These are phyloP conservation scores for Sarocladiaceae sp. DNA, from an alignment of 2,329 filamentous ascomycete species.

Conservation along the genomic window DNA sequence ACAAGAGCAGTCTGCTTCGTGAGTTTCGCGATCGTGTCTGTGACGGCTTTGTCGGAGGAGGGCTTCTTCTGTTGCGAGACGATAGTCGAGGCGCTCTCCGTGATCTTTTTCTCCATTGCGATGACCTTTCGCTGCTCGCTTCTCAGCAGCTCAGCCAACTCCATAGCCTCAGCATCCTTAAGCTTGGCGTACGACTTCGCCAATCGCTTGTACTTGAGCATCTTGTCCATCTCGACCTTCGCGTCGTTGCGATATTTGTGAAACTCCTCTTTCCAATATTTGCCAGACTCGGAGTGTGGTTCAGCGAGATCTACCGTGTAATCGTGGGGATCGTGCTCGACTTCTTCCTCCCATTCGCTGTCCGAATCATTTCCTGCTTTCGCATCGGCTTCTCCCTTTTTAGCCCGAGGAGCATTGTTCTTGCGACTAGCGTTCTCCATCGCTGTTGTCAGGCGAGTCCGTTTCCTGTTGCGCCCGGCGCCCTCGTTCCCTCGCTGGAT, in stretches of 20 bases:
- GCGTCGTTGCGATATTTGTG: conserved; percentile 67
- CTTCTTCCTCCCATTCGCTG: conserved; percentile 47
- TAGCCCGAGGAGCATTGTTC: conserved; percentile 13
- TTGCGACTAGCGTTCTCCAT: conserved; percentile 36
- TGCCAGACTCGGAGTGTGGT: conserved; percentile 67
- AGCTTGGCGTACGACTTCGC: conserved; percentile 73
- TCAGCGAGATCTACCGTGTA: conserved; percentile 66
- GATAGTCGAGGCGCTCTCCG: conserved; percentile 54
- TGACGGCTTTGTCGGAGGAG: conserved; percentile 36
- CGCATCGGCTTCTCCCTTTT: conserved; percentile 12
- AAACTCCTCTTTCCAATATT: conserved; percentile 76
- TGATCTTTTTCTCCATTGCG: conserved; percentile 56
- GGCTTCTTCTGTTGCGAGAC: conserved; percentile 21
- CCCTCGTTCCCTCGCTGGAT: conserved; percentile 22
- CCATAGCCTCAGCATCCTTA: conserved; percentile 66
- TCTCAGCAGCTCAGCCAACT: conserved; percentile 58
- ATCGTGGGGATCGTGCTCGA: conserved; percentile 46
- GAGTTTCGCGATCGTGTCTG: conserved; percentile 46
- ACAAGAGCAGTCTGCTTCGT: conserved; percentile 51
- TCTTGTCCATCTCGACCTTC: conserved; percentile 66
- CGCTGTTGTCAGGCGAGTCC: conserved; percentile 38
- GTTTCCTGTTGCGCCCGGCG: conserved; percentile 20
- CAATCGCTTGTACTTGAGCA: conserved; percentile 73
- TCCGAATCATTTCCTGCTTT: conserved; percentile 23
- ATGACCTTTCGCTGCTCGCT: conserved; percentile 61